Evolutionary conservation across 768 basidiomycete genomes (phyloP), one percentile per base, ranked within the genome.

Genomic region (Auriscalpium microsporum): DNA sequence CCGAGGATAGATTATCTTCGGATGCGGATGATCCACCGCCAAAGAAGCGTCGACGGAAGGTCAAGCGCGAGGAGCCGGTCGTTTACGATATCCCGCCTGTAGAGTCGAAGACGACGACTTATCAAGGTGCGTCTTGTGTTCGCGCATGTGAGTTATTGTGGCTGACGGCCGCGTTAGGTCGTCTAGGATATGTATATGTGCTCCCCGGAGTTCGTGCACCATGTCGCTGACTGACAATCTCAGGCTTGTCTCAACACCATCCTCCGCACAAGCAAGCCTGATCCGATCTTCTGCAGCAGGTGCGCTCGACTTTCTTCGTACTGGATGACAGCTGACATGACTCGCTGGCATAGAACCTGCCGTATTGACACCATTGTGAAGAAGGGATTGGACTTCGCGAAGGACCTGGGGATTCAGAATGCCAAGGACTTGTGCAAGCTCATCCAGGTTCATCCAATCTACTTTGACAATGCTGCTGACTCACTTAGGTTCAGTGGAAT

Each of bases 211-310:
- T 36, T 33, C 11, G 21, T 5, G 4, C 10, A 6, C 37, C n/a
- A 44, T 16, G 9, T 21, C 45, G 23, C 19, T 34, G 37, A 28
- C 21, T 28, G 16, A 42, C 23, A 14, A 45, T 45, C 19, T 9
- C 11, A 93, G 66, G 91, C 91, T 3, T 94, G 91, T 64, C 67
- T 94, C 49, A 94, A 94, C 63, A 94, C 93, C 0, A 74, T 96
- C 14, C 69, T 95, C 11, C 78, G 93, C 45, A 81, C 74, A 34
- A 75, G 72, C 57, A 90, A 85, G 60, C 90, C 91, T 0, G 78
- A 80, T 16, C 69, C 82, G 0, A 68, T 93, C 11, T 95, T 95
- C 65, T 93, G 91, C 35, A 82, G 82, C 67, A 75, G 82, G 82
- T 80, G 50, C 38, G 72, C 61, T 21, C 19, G 17, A 10, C 33